phyloP scores from a whole-genome alignment of 371 early-diverging fungal genomes.

The Mucor indicus region DNA sequence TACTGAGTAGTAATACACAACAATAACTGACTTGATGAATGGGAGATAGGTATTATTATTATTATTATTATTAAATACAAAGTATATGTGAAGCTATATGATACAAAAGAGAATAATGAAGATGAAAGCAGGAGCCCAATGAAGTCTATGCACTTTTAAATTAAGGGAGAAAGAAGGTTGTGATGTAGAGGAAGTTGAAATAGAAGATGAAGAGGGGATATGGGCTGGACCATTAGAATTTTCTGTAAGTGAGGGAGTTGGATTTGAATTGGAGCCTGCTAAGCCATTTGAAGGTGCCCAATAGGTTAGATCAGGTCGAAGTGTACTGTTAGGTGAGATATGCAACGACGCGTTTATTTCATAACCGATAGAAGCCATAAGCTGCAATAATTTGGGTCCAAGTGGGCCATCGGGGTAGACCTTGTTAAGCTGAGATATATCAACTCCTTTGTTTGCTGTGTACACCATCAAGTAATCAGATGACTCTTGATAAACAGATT shows the following conservation, averaged over 20 bases:
- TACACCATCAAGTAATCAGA: constrained; percentile 34
- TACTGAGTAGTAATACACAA: too few species aligned
- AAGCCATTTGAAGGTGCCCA: constrained; percentile 30
- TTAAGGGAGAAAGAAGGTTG: too few species aligned
- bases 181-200: constrained; percentile 3
- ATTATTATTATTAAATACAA: too few species aligned
- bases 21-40: too few species aligned
- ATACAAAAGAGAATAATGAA: too few species aligned
- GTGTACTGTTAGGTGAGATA: too few species aligned
- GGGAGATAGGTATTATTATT: too few species aligned
- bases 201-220: constrained; percentile 12
- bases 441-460: constrained; percentile 9
- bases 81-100: too few species aligned
- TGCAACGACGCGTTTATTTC: constrained; percentile 2
- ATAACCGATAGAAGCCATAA: constrained; percentile 45
- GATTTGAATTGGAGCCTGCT: constrained; percentile 26
- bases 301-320: constrained; percentile 21
- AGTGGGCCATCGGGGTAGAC: constrained; percentile 33
- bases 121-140: too few species aligned
- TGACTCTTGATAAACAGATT: constrained; percentile 14
- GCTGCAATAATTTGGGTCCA: constrained; percentile 34
- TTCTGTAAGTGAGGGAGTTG: constrained; percentile 21
- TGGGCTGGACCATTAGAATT: constrained; percentile 27
- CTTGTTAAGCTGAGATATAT: constrained; percentile 3
- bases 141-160: too few species aligned